A percentile compares a stretch with the other conserved stretches of the same genome.
Evolutionary conservation across 1,284 basidiomycete species (phyloP).

Genomic region (Leccinum variabile): DNA sequence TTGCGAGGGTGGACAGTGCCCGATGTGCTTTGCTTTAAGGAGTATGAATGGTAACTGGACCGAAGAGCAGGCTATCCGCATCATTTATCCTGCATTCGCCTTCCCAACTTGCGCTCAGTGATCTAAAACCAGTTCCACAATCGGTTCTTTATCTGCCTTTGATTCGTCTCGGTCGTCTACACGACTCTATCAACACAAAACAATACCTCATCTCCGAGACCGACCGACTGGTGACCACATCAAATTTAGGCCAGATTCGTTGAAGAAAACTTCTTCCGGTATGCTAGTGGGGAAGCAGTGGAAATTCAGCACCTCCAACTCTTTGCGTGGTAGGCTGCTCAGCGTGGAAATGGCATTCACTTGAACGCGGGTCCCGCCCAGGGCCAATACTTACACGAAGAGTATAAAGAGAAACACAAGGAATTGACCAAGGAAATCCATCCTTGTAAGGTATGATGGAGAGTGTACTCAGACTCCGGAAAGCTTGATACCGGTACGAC

Average conservation of each 20-base stretch:
- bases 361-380: constrained; percentile 96
- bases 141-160: too few relatives aligned
- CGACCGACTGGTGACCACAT: background rate
- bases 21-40: too few relatives aligned
- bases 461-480: constrained; percentile 39
- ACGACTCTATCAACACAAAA: too few relatives aligned
- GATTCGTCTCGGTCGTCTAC: too few relatives aligned
- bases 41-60: too few relatives aligned
- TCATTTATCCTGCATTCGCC: too few relatives aligned
- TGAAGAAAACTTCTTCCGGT: constrained; percentile 94
- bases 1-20: too few relatives aligned
- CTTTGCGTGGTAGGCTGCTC: constrained; percentile 96
- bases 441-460: constrained; percentile 90
- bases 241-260: constrained; percentile 77
- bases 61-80: too few relatives aligned
- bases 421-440: constrained; percentile 82
- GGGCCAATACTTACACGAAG: constrained; percentile 87
- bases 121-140: too few relatives aligned
- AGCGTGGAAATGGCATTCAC: constrained; percentile 92
- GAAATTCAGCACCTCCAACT: constrained; percentile 91
- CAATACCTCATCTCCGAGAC: too few relatives aligned
- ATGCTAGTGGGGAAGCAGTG: constrained; percentile 78
- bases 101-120: too few relatives aligned
- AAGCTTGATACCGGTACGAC: constrained; percentile 9
- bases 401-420: constrained; percentile 92